Percentiles rank a stretch among this genome's conserved stretches.
Evolutionary conservation across 139 green algal species (phyloP).

Genomic region (Bryopsis sp.): DNA sequence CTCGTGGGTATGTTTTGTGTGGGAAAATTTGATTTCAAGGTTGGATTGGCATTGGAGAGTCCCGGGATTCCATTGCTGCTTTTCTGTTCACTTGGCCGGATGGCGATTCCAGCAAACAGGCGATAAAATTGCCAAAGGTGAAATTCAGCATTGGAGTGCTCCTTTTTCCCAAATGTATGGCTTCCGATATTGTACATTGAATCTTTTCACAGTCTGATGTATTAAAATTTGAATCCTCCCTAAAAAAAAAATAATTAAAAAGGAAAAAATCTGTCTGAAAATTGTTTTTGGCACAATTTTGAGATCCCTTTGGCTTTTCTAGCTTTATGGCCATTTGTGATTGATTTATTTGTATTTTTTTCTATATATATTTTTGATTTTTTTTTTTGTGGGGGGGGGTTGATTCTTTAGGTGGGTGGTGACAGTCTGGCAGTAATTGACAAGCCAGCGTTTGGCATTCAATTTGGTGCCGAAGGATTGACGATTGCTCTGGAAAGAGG

Average conservation of each 20-base stretch:
- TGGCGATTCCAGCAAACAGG: conserved; percentile 31
- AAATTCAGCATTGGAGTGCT: no score
- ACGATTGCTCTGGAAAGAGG: conserved; percentile 38
- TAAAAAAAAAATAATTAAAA: no score
- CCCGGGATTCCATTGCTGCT: conserved; percentile 48
- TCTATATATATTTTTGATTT: background rate
- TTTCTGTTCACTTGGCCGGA: conserved; percentile 69
- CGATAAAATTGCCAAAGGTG: conserved; percentile 63
- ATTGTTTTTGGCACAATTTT: background rate
- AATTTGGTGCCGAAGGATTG: conserved; percentile 65
- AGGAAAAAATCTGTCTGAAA: no score
- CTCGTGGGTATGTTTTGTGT: conserved; percentile 8
- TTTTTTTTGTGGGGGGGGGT: background rate
- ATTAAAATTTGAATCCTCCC: no score
- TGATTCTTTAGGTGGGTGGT: conserved; percentile 39
- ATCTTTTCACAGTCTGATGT: background rate
- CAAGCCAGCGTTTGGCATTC: conserved; percentile 32
- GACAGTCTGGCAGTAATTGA: conserved; percentile 50
- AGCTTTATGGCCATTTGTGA: background rate
- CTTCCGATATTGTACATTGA: background rate
- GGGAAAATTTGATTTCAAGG: conserved; percentile 23
- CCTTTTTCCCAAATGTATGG: no score
- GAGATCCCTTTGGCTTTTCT: background rate
- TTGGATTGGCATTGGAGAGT: conserved; percentile 55
- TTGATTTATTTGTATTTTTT: conserved; percentile 4